Evolutionary conservation across 1,284 basidiomycete genomes (phyloP), one percentile per base, ranked within the genome.

Genomic region (Microstroma glucosiphilum): DNA sequence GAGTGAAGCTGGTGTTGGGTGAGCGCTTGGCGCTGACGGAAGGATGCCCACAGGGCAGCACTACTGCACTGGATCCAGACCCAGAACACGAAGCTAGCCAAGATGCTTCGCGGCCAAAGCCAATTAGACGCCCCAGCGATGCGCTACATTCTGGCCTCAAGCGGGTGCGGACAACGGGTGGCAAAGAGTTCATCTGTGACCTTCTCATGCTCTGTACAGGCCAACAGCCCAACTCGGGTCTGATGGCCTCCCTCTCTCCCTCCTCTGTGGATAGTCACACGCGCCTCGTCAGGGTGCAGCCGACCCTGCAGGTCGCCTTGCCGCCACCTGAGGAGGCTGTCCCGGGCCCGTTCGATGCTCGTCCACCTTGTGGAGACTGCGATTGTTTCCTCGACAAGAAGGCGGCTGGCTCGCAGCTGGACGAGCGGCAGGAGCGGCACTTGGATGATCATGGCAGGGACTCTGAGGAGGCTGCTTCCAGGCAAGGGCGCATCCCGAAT

Each of bases 301-400:
- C 67, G 6, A 71, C 70, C 26, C 59, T 79, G 21, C 77, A 77
- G 48, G 75, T 79, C n/a, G 68, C 70, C 13, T 57, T 71, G 1
- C 72, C 72, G 8, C 65, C 70, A 30, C 70, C 71, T 21, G 54
- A 66, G 21, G 69, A 74, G 54, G 71, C 71, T 19, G 63, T 61
- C 12, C 73, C 70, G 48, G 68, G 68, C 41, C 73, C 75, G 1
- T 69, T 76, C 25, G 72, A 71, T 21, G 65, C 66, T 13, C 62
- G 62, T 17, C 68, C 72, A 4, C 74, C 76, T 1, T 79, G 77
- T 57, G 73, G 73, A 37, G 76, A 77, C 59, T 79, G 77, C 62
- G 77, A 77, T 60, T 79, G 77, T 53, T 77, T 78, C 64, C 63
- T 76, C 21, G 77, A 78, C 60, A 75, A 77, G 60, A 77, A 77